Evolutionary conservation across 148 eudicot species (phyloP).

Genomic region (Rhododendron henanense): DNA sequence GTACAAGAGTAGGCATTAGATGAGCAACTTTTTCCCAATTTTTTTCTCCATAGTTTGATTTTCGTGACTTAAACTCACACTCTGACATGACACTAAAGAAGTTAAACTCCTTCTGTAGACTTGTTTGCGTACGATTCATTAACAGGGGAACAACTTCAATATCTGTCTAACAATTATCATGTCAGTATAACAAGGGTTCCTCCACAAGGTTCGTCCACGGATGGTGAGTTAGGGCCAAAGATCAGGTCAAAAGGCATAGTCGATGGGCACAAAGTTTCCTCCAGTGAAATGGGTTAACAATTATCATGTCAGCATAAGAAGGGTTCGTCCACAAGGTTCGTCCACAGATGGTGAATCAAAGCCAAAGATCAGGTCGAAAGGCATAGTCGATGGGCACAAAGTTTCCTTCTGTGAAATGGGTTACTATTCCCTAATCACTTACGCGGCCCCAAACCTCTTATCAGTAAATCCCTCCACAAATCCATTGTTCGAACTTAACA

Average conservation of each 20-base stretch:
- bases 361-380: too few relatives aligned
- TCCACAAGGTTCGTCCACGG: too few relatives aligned
- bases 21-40: not conserved
- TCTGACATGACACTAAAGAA: too few relatives aligned
- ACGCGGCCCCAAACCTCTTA: not conserved
- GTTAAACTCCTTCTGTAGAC: not conserved
- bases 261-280: too few relatives aligned
- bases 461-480: not conserved
- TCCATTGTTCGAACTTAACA: not conserved
- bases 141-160: not conserved
- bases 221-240: too few relatives aligned
- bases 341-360: too few relatives aligned
- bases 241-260: too few relatives aligned
- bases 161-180: too few relatives aligned
- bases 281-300: too few relatives aligned
- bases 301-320: too few relatives aligned
- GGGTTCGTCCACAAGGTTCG: too few relatives aligned
- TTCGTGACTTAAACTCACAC: not conserved
- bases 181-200: too few relatives aligned
- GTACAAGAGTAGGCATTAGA: not conserved
- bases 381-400: not conserved
- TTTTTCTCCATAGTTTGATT: not conserved
- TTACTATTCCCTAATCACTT: not conserved
- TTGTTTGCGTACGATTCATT: not conserved
- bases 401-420: not conserved